These are phyloP conservation scores for Copromyces sp. DNA, from an alignment of 495 filamentous ascomycete species.

Conservation along the genomic window DNA sequence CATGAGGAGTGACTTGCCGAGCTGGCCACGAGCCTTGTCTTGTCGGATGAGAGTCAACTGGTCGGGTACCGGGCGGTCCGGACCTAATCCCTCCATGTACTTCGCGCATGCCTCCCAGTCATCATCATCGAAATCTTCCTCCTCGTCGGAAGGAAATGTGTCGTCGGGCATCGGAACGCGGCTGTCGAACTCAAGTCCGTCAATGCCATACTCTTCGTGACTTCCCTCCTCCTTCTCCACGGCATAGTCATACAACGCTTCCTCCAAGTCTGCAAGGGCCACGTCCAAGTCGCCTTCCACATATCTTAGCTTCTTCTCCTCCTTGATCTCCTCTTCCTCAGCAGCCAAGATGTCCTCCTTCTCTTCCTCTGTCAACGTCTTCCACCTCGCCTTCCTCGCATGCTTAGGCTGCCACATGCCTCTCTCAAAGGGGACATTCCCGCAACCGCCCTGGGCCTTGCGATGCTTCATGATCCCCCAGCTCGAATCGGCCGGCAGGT, in stretches of 20 bases:
- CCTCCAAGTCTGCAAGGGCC: not conserved
- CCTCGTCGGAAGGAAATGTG: not conserved
- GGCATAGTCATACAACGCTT: not conserved
- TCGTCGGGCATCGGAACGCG: not conserved
- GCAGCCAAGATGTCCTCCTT: constrained; percentile 15
- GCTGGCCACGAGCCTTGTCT: not conserved
- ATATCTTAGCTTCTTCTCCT: not conserved
- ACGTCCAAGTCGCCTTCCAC: not conserved
- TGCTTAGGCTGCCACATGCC: constrained; percentile 26
- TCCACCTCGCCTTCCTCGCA: constrained; percentile 25
- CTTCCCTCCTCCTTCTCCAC: not conserved
- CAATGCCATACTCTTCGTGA: not conserved
- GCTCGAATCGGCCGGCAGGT: constrained; percentile 2
- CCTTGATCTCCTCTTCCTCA: constrained; percentile 7
- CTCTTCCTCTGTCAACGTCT: constrained; percentile 15
- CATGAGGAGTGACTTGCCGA: not conserved
- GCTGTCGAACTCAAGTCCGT: not conserved
- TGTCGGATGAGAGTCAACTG: not conserved
- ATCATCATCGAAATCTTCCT: not conserved
- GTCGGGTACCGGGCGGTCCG: not conserved
- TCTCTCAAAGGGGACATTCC: constrained; percentile 22
- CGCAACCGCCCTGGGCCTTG: constrained; percentile 15
- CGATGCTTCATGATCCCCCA: constrained; percentile 3
- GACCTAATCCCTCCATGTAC: not conserved
- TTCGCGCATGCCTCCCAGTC: not conserved